These are phyloP conservation scores for Aspergillus mulundensis DNA, from an alignment of 495 filamentous ascomycete genomes.

Conservation along the genomic window DNA sequence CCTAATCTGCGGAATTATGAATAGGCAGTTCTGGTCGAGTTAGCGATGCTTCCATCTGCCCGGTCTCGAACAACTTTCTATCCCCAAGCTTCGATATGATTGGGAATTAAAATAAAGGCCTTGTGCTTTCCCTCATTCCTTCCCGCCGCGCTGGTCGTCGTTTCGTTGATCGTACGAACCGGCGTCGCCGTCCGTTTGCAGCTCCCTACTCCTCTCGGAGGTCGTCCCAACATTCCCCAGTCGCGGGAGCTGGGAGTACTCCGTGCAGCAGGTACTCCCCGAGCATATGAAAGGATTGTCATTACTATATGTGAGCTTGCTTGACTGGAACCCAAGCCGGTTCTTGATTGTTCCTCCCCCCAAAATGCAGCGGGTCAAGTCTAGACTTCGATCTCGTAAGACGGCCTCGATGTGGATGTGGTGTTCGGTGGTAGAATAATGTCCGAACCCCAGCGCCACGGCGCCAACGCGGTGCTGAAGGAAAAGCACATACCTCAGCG, in stretches of 20 bases:
- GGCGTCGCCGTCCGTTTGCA: neutral
- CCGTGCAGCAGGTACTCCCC: neutral
- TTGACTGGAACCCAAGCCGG: neutral
- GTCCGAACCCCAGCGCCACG: neutral
- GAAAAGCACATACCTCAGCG: neutral
- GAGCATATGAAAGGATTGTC: neutral
- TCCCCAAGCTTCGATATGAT: neutral
- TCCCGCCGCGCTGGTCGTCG: neutral
- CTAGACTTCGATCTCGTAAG: neutral
- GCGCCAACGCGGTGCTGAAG: neutral
- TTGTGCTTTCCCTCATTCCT: neutral
- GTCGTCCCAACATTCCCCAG: neutral
- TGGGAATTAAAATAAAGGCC: neutral
- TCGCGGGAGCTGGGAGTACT: neutral
- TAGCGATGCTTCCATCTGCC: neutral
- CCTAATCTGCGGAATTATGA: too few relatives aligned
- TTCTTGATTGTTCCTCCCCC: neutral
- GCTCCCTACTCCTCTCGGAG: conserved; percentile 1
- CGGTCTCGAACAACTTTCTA: neutral
- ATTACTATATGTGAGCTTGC: neutral
- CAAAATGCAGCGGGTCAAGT: neutral
- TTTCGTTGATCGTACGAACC: neutral
- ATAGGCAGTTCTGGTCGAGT: neutral
- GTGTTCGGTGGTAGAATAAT: neutral
- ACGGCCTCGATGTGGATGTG: neutral